These are phyloP conservation scores for Bodo saltans DNA, from an alignment of 78 protist species.

Conservation along the genomic window DNA sequence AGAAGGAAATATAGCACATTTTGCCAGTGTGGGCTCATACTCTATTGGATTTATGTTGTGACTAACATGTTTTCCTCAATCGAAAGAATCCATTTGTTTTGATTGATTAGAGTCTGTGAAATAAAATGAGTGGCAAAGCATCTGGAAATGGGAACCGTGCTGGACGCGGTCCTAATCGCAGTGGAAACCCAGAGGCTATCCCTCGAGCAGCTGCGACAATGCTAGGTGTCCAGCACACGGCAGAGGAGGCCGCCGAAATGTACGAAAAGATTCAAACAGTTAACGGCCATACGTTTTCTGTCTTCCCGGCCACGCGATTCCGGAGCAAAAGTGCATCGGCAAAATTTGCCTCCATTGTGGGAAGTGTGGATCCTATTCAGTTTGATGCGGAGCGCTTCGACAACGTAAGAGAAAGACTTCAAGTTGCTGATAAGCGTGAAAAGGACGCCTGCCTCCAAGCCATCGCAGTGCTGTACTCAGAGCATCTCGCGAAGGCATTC, in stretches of 20 bases:
- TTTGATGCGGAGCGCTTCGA: neutral
- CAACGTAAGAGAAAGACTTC: neutral
- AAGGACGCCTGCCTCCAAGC: neutral
- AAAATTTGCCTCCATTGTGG: neutral
- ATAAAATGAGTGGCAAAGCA: no score
- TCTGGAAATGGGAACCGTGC: no score
- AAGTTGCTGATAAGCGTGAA: neutral
- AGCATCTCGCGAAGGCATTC: neutral
- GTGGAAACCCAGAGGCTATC: no score
- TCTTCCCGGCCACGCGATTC: neutral
- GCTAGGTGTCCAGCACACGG: neutral
- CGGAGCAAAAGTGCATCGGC: neutral
- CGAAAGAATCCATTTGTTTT: no score
- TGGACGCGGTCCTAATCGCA: no score
- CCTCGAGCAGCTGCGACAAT: no score
- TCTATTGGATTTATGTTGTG: no score
- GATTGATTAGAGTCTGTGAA: no score
- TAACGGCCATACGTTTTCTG: neutral
- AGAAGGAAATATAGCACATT: no score
- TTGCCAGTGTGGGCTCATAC: no score
- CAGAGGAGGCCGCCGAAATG: neutral
- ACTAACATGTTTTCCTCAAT: no score
- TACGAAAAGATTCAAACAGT: neutral
- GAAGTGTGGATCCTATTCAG: neutral
- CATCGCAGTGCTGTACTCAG: neutral